Conservation (phyloP, 176 grass and related monocot genomes). For the Aegilops speltoides region DNA sequence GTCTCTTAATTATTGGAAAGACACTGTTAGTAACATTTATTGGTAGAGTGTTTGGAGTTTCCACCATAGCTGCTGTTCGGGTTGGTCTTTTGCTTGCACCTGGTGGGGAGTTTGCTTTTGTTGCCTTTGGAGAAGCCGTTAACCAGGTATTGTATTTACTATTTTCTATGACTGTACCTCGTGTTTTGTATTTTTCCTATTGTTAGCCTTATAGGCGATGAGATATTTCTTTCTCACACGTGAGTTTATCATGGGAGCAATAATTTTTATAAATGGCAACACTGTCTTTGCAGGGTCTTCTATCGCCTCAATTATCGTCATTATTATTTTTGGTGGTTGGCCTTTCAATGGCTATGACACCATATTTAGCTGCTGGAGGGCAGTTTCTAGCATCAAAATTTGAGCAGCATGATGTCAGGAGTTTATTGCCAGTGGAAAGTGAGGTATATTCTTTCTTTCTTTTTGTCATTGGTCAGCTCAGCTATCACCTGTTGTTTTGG, state of each 20-base stretch:
- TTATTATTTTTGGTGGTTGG: conserved; percentile 95
- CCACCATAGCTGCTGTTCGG: conserved; percentile 80
- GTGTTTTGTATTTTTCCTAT: conserved; percentile 16
- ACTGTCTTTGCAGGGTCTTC: conserved; percentile 66
- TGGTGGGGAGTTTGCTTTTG: conserved; percentile 99
- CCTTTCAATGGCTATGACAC: conserved; percentile 97
- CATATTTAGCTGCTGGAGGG: conserved; percentile 90
- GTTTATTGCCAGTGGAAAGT: conserved; percentile 94
- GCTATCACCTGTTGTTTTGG: neutral
- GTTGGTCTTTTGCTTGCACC: conserved; percentile 95
- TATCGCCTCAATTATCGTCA: conserved; percentile 84
- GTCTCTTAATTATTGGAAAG: conserved; percentile 82
- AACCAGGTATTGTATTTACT: conserved; percentile 70
- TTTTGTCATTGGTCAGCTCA: neutral
- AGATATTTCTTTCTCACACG: neutral
- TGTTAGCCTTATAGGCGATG: conserved; percentile 2
- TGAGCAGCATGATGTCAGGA: conserved; percentile 98
- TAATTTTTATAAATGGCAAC: neutral
- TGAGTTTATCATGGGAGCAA: conserved; percentile 14
- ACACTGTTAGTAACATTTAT: conserved; percentile 81
- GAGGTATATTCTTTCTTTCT: conserved; percentile 60
- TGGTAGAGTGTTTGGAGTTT: conserved; percentile 92
- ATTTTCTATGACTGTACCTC: conserved; percentile 15
- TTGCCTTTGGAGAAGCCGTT: conserved; percentile 97
- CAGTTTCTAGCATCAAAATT: conserved; percentile 94